These are phyloP conservation scores for Symbiodinium natans DNA, from an alignment of 73 alveolate species.

Conservation along the genomic window DNA sequence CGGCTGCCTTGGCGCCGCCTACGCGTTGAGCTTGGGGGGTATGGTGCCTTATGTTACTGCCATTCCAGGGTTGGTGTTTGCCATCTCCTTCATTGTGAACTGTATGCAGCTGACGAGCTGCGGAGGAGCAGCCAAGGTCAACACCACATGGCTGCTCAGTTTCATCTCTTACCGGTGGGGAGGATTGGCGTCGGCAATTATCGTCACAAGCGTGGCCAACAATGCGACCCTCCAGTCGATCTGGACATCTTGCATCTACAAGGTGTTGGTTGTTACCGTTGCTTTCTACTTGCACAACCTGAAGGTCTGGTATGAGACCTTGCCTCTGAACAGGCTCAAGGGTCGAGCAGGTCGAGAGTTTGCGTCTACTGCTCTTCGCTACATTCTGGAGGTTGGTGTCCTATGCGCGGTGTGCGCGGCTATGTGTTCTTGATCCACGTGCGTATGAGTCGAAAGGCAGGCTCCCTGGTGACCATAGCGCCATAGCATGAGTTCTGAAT, in stretches of 20 bases:
- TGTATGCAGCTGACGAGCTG: neutral
- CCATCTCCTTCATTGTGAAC: neutral
- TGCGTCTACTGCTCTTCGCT: neutral
- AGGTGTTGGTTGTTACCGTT: neutral
- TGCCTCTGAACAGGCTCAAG: neutral
- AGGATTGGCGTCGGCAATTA: neutral
- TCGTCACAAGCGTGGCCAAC: neutral
- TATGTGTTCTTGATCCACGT: no score
- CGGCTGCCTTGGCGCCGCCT: neutral
- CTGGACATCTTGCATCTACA: neutral
- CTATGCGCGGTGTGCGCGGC: neutral
- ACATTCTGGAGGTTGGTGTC: neutral
- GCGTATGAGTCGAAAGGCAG: no score
- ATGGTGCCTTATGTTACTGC: neutral
- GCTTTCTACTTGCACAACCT: neutral
- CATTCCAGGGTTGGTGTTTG: neutral
- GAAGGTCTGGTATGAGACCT: neutral
- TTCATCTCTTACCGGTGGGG: constrained; percentile 5
- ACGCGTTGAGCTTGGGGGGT: neutral
- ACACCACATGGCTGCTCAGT: neutral
- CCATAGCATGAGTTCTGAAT: no score
- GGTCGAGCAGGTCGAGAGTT: neutral
- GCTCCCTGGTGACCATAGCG: no score
- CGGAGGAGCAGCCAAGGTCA: neutral
- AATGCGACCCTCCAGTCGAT: neutral